phyloP scores from a whole-genome alignment of 108 stramenopile species.

The Fistulifera pelliculosa region DNA sequence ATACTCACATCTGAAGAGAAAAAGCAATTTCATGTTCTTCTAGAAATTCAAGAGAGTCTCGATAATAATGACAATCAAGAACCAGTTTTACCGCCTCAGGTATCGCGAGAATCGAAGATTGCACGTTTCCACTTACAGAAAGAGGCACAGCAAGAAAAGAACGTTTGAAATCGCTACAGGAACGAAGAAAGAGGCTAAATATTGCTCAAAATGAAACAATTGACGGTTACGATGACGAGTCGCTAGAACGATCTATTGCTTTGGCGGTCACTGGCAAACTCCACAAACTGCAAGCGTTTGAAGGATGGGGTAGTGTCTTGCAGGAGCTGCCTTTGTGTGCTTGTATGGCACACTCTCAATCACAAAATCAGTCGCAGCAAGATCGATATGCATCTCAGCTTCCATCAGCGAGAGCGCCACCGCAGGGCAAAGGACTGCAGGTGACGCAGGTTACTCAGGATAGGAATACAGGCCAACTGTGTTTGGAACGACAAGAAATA shows the following conservation, averaged over 20 bases:
- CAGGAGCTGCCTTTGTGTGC: constrained; percentile 66
- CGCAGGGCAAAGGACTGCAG: constrained; percentile 25
- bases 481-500: constrained; percentile 63
- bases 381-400: constrained; percentile 3
- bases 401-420: not conserved
- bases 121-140: constrained; percentile 44
- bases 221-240: constrained; percentile 71
- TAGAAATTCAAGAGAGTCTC: constrained; percentile 19
- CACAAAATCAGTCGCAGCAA: not conserved
- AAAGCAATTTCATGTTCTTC: constrained; percentile 35
- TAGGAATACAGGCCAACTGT: constrained; percentile 51
- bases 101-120: constrained; percentile 53
- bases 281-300: constrained; percentile 43
- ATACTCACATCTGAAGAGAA: constrained; percentile 29
- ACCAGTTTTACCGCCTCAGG: not conserved
- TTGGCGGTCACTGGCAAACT: constrained; percentile 32
- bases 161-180: constrained; percentile 28
- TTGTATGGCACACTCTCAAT: constrained; percentile 28
- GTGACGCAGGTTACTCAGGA: constrained; percentile 76
- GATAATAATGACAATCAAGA: constrained; percentile 4
- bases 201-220: constrained; percentile 42
- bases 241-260: constrained; percentile 37
- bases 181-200: constrained; percentile 45
- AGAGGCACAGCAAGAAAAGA: constrained; percentile 27
- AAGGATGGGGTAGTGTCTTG: constrained; percentile 43